Base-by-base conservation (phyloP, 2,329 filamentous ascomycete genomes). In the Onygena corvina region DNA sequence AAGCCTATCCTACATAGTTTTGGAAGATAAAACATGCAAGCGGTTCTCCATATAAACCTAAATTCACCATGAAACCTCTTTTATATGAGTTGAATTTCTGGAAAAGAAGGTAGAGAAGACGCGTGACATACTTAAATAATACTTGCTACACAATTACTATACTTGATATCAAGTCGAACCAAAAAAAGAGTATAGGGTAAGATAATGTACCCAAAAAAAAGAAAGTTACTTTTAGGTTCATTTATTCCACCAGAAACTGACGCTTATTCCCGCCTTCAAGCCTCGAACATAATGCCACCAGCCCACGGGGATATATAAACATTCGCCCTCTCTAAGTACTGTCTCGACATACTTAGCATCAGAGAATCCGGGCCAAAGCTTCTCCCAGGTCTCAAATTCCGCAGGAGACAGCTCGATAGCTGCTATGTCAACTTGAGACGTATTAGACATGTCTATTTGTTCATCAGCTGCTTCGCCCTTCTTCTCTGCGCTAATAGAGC, bases 281-380 rank as follows among this genome's bases (percentile, higher is more conserved):
- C 87, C 87, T 52, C 85, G 75, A 2, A 96, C 86, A 65, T 95
- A 96, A 71, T 98, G 92, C 92, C 92, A 98, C 90, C 92, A 98
- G 0, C 90, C 92, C 3, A 86, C 75, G 0, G 92, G 92, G 48
- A 98, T 86, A 62, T 94, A 92, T 48, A 98, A 63, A 55, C 81
- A 84, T 48, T 98, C 88, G 0, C 90, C 92, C 0, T 84, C 83
- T 25, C 76, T 78, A 4, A 98, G 68, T 1, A 96, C 75, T 1
- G 69, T 81, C 60, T 98, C 92, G 29, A 84, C 67, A 61, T 83
- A 90, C 48, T 76, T 70, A 1, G 84, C 72, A 0, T 73, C 64
- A 45, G 64, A 64, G 55, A 93, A 85, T 0, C 67, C 63, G 1
- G 76, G 74, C 64, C 71, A 80, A 7, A 64, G 57, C 12, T 61